These are phyloP conservation scores for Raddia guianensis DNA, from an alignment of 176 grass and related monocot genomes.

Conservation along the genomic window DNA sequence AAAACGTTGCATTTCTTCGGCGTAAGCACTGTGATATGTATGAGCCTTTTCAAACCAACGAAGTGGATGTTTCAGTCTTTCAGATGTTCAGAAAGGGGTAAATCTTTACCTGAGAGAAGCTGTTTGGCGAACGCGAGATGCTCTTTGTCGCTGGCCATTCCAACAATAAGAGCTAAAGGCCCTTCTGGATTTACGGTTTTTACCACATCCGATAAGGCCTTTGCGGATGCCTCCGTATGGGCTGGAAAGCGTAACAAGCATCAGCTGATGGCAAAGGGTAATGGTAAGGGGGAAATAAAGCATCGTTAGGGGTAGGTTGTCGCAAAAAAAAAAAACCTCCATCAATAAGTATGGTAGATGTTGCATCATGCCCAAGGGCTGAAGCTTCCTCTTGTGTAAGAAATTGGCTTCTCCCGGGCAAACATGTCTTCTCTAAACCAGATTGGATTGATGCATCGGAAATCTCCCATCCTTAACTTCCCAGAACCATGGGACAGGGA, in stretches of 20 bases:
- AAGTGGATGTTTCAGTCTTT: neutral
- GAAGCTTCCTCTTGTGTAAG: constrained; percentile 62
- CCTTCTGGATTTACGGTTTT: constrained; percentile 48
- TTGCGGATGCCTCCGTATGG: constrained; percentile 82
- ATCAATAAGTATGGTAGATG: constrained; percentile 57
- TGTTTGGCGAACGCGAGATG: constrained; percentile 72
- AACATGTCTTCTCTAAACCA: constrained; percentile 62
- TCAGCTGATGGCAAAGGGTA: constrained; percentile 17
- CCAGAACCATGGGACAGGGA: constrained; percentile 7
- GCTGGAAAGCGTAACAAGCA: constrained; percentile 54
- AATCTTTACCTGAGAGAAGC: constrained; percentile 64
- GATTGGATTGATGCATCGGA: constrained; percentile 69
- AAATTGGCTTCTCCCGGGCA: constrained; percentile 81
- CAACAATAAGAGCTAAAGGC: constrained; percentile 67
- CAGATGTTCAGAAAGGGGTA: neutral
- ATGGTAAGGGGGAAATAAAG: neutral
- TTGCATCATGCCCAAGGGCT: constrained; percentile 48
- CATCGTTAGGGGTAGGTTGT: neutral
- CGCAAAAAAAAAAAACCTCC: constrained; percentile 48
- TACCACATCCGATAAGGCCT: constrained; percentile 72
- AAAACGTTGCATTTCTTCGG: neutral
- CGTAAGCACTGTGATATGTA: neutral
- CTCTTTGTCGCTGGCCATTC: constrained; percentile 89
- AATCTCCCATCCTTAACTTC: constrained; percentile 66
- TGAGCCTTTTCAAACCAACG: neutral